Evolutionary conservation across 306 rosid genomes (phyloP).

Genomic region (Benincasa hispida): DNA sequence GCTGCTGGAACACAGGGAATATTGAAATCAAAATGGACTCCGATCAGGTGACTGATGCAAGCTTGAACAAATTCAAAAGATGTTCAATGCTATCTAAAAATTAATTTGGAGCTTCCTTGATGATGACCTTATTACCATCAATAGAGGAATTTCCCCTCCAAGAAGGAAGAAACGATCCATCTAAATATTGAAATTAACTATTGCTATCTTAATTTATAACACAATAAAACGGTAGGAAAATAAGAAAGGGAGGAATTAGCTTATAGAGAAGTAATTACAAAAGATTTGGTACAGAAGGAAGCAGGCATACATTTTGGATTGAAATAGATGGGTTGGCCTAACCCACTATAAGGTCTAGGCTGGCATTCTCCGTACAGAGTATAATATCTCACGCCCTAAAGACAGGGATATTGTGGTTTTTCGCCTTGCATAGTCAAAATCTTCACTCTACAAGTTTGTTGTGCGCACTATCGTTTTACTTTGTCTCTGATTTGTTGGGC

Average conservation of each 20-base stretch:
- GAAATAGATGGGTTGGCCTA: not conserved
- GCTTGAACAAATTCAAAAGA: too few relatives aligned
- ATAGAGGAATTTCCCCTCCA: not conserved
- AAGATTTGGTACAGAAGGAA: not conserved
- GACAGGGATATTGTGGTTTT: not conserved
- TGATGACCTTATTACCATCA: not conserved
- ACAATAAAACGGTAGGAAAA: not conserved
- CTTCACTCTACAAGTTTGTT: not conserved
- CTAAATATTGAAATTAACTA: not conserved
- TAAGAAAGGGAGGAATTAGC: not conserved
- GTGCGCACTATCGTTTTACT: not conserved
- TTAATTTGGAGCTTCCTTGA: not conserved
- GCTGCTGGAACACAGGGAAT: too few relatives aligned
- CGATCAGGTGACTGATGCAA: too few relatives aligned
- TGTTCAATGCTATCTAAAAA: too few relatives aligned
- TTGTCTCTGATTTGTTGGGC: not conserved
- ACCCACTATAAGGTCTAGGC: not conserved
- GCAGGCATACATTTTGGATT: not conserved
- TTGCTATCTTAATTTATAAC: not conserved
- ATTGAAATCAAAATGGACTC: too few relatives aligned
- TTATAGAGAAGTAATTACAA: not conserved
- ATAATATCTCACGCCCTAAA: not conserved
- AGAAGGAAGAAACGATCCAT: not conserved
- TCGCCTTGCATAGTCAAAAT: not conserved
- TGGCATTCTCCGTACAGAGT: not conserved